These are phyloP conservation scores for Rasamsonia emersonii DNA, from an alignment of 2,329 filamentous ascomycete genomes.

Conservation along the genomic window DNA sequence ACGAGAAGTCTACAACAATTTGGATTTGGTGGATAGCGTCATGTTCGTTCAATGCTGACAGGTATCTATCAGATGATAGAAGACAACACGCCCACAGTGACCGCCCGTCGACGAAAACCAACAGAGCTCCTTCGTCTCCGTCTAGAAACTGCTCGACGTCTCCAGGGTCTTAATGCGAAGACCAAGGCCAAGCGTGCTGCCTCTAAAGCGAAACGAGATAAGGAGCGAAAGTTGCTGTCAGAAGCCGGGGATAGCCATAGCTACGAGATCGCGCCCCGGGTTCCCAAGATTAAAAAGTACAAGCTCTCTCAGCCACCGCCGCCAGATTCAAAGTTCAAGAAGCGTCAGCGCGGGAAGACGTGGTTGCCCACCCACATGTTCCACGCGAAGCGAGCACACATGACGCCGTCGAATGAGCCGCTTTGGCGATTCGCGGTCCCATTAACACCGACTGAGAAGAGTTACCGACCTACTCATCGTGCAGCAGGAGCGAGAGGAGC, in stretches of 20 bases:
- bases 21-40: constrained; percentile 5
- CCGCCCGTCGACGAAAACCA: constrained; percentile 42
- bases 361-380: constrained; percentile 94
- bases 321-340: constrained; percentile 65
- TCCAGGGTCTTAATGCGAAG: constrained; percentile 51
- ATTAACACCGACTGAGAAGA: constrained; percentile 78
- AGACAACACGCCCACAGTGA: constrained; percentile 82
- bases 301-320: constrained; percentile 55
- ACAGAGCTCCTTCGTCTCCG: constrained; percentile 44
- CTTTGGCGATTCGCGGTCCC: constrained; percentile 89
- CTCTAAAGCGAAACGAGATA: constrained; percentile 38
- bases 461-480: constrained; percentile 78
- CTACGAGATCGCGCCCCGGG: constrained; percentile 30
- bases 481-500: constrained; percentile 66
- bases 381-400: constrained; percentile 83
- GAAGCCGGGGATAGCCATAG: constrained; percentile 19
- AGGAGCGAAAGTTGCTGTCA: constrained; percentile 15
- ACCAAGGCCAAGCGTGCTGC: constrained; percentile 31
- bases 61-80: constrained; percentile 59
- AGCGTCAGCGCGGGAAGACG: constrained; percentile 78
- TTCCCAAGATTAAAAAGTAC: constrained; percentile 63
- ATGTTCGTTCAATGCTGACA: background rate
- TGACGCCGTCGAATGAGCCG: constrained; percentile 69
- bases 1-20: no score
- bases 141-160: constrained; percentile 64